Evolutionary conservation across 2,329 filamentous ascomycete genomes (phyloP).

Genomic region (Hypomyces perniciosus): DNA sequence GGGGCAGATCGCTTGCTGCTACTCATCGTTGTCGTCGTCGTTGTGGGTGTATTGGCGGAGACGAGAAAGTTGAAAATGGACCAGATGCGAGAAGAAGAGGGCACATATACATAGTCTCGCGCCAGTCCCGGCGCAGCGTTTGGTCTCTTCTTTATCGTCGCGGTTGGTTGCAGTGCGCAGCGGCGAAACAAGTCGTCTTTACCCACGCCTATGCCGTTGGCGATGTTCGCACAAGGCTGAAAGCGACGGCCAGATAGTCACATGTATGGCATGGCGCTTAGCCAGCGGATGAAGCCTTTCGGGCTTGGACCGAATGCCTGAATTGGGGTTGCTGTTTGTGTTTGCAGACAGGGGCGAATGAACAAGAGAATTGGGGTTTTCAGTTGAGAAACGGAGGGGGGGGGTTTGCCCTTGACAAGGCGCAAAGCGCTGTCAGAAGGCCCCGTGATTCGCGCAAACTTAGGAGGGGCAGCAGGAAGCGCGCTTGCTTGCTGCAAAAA

Average conservation of each 20-base stretch:
- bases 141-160: constrained; percentile 1
- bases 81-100: constrained; percentile 12
- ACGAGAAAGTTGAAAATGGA: constrained; percentile 21
- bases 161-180: constrained; percentile 2
- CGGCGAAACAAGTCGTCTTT: constrained; percentile 2
- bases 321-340: not conserved
- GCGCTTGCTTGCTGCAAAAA: constrained; percentile 7
- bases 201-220: constrained; percentile 15
- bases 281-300: constrained; percentile 3
- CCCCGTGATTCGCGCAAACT: constrained; percentile 14
- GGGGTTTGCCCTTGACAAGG: constrained; percentile 10
- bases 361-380: constrained; percentile 3
- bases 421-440: constrained; percentile 8
- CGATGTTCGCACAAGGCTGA: constrained; percentile 21
- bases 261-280: constrained; percentile 20
- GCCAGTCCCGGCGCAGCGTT: constrained; percentile 16
- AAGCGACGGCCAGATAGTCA: constrained; percentile 22
- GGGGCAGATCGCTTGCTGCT: constrained; percentile 23
- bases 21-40: constrained; percentile 19
- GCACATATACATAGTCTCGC: constrained; percentile 15
- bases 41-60: constrained; percentile 4
- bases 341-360: not conserved
- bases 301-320: not conserved
- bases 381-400: constrained; percentile 10
- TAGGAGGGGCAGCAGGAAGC: constrained; percentile 11